Conservation (phyloP, 306 rosid species). For the Casuarina glauca region DNA sequence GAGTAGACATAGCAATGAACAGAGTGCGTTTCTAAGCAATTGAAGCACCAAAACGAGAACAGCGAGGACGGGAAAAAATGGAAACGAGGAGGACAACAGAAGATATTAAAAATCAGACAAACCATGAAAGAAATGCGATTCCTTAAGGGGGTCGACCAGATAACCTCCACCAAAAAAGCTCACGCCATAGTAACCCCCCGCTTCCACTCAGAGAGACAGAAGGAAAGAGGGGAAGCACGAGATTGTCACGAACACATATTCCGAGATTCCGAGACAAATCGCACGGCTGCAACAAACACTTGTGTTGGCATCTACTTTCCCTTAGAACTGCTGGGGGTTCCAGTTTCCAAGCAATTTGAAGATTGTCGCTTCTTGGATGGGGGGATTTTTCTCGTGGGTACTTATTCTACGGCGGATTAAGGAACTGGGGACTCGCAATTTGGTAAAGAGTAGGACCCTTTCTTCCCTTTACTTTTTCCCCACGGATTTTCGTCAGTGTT, state of each 20-base stretch:
- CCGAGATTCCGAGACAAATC: not conserved
- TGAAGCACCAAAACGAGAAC: not conserved
- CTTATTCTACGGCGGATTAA: no score
- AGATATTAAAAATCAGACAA: conserved; percentile 23
- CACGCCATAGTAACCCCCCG: not conserved
- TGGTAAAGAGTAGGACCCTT: no score
- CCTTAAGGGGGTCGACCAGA: conserved; percentile 19
- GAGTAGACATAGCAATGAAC: not conserved
- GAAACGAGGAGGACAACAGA: not conserved
- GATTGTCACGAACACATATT: not conserved
- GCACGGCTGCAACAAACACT: not conserved
- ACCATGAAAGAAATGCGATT: conserved; percentile 39
- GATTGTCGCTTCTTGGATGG: not conserved
- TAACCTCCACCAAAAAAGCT: conserved; percentile 15
- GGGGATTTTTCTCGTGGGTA: not conserved
- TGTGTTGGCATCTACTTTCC: not conserved
- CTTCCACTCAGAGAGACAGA: not conserved
- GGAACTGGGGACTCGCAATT: no score
- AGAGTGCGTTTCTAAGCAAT: not conserved
- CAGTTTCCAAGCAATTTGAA: not conserved
- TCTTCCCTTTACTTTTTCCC: no score
- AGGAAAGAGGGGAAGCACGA: not conserved
- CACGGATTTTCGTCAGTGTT: no score
- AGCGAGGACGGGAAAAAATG: not conserved
- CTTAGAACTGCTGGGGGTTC: not conserved